Conservation (phyloP, 306 rosid genomes). For the Cicer pinnatifidum region DNA sequence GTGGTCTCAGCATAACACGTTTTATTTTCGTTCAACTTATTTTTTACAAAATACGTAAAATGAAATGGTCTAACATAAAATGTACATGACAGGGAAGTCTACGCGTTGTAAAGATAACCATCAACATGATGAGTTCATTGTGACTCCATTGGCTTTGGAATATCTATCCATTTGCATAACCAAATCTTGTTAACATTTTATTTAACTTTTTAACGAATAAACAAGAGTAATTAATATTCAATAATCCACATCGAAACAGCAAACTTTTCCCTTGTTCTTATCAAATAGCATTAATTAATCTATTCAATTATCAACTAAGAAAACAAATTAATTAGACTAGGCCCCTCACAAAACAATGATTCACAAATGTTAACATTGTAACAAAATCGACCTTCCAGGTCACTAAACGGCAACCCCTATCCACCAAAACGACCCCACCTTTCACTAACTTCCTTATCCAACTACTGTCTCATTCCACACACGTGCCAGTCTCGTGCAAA, state of each 20-base stretch:
- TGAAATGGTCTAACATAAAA: background rate
- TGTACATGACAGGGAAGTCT: background rate
- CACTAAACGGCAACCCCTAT: slow-evolving; percentile 47
- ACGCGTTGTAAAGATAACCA: background rate
- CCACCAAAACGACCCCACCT: slow-evolving; percentile 47
- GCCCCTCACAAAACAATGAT: slow-evolving; percentile 4
- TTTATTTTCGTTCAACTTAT: background rate
- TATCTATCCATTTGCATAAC: background rate
- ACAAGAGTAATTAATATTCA: background rate
- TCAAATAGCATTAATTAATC: background rate
- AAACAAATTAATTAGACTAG: background rate
- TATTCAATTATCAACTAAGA: background rate
- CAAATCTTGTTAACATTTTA: slow-evolving; percentile 2
- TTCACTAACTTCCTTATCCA: slow-evolving; percentile 37
- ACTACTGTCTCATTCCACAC: slow-evolving; percentile 11
- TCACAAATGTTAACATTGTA: background rate
- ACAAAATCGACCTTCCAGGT: slow-evolving; percentile 8
- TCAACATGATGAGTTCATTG: background rate
- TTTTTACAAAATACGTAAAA: background rate
- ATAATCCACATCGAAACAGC: slow-evolving; percentile 12
- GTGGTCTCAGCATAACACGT: background rate
- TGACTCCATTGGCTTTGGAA: background rate
- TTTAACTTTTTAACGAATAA: background rate
- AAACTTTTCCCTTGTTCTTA: slow-evolving; percentile 15
- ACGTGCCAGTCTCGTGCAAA: slow-evolving; percentile 56